Conservation (phyloP, 345 rosid genomes). For the Euclidium syriacum region DNA sequence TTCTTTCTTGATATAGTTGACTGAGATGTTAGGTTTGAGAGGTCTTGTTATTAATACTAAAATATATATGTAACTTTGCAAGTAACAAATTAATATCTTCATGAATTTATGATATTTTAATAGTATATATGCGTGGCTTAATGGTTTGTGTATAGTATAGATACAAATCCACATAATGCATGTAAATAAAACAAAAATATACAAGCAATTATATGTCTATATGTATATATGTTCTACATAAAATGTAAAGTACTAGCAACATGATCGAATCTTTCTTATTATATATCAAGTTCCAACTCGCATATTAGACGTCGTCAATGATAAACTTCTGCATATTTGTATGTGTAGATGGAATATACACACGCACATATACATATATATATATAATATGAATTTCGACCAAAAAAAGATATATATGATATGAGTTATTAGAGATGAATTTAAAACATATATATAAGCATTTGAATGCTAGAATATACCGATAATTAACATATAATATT, state of each 20-base stretch:
- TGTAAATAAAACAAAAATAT: no score
- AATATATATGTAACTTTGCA: background rate
- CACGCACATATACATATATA: no score
- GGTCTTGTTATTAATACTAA: conserved; percentile 4
- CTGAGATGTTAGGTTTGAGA: conserved; percentile 18
- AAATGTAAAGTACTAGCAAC: conserved; percentile 6
- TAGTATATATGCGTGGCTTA: background rate
- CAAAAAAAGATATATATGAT: no score
- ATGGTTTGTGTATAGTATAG: no score
- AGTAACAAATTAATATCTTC: background rate
- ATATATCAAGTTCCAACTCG: conserved; percentile 10
- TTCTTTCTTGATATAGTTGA: background rate
- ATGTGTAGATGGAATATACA: no score
- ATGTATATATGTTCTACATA: background rate
- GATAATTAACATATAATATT: background rate
- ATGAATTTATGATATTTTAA: background rate
- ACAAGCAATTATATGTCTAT: background rate
- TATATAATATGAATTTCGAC: no score
- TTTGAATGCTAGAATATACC: background rate
- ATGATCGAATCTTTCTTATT: conserved; percentile 15
- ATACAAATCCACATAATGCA: no score
- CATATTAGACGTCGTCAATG: conserved; percentile 13
- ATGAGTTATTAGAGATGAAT: background rate
- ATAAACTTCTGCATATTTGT: background rate
- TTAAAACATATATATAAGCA: background rate